Evolutionary conservation across 495 filamentous ascomycete species (phyloP).

Genomic region (Aspergillus bridgeri): DNA sequence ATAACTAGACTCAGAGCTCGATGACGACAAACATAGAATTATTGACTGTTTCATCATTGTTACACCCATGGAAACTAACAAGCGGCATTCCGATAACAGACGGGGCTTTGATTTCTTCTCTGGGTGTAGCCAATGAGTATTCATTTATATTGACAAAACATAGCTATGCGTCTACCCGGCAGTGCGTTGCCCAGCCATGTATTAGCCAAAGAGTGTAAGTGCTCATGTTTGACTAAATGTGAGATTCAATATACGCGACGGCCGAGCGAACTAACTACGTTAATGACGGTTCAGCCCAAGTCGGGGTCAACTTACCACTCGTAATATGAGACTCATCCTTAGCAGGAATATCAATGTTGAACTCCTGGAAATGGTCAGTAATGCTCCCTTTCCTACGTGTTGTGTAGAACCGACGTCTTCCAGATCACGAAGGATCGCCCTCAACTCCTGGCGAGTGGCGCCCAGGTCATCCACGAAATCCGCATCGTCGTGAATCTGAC

Average conservation of each 20-base stretch:
- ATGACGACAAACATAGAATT: no score
- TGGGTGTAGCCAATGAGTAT: no score
- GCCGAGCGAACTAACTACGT: not conserved
- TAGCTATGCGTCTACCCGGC: no score
- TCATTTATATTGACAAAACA: no score
- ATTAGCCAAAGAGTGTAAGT: no score
- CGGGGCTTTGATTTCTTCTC: no score
- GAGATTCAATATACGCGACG: not conserved
- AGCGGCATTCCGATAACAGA: no score
- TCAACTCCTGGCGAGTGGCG: not conserved
- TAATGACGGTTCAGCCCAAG: not conserved
- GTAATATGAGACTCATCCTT: not conserved
- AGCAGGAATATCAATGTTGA: not conserved
- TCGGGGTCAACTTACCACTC: not conserved
- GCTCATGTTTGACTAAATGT: not conserved
- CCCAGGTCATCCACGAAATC: not conserved
- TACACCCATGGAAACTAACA: no score
- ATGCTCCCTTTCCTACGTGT: no score
- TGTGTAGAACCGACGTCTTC: not conserved
- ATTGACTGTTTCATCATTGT: no score
- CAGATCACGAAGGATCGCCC: not conserved
- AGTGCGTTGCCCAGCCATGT: no score
- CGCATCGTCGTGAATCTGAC: not conserved
- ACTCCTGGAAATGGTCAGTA: not conserved
- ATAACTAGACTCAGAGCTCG: no score